phyloP scores from a whole-genome alignment of 805 yeast genomes.

The Candida alai region DNA sequence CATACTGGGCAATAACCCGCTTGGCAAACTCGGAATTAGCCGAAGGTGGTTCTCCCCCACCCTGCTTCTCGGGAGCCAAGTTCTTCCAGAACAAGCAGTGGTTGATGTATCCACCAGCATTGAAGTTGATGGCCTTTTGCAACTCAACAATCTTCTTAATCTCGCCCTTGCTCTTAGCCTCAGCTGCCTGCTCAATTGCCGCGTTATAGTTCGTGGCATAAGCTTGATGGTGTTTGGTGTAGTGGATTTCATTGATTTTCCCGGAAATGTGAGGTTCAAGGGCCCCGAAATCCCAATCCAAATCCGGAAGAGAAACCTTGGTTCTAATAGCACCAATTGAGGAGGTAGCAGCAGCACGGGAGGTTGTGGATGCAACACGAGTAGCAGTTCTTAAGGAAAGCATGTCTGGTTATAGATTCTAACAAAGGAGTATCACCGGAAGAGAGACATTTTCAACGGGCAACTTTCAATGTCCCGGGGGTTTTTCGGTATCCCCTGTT shows the following conservation, averaged over 20 bases:
- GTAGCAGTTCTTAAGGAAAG: constrained; percentile 14
- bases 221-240: constrained; percentile 49
- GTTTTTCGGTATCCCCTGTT: no score
- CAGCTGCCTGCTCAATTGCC: constrained; percentile 38
- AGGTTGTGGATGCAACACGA: constrained; percentile 10
- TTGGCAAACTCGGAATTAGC: constrained; percentile 39
- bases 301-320: constrained; percentile 36
- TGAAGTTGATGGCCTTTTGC: constrained; percentile 45
- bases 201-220: constrained; percentile 46
- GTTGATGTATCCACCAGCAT: constrained; percentile 50
- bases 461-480: no score
- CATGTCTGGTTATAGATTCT: constrained; percentile 9
- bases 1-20: constrained; percentile 39
- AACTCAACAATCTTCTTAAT: constrained; percentile 39
- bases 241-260: constrained; percentile 45
- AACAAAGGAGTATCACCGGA: background rate
- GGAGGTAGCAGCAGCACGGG: constrained; percentile 7
- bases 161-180: constrained; percentile 35
- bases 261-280: constrained; percentile 47
- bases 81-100: constrained; percentile 49
- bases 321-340: constrained; percentile 23
- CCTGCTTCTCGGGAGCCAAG: constrained; percentile 41
- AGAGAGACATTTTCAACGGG: no score
- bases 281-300: constrained; percentile 46
- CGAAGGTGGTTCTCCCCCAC: constrained; percentile 58